These are phyloP conservation scores for Phialophora tarda DNA, from an alignment of 2,329 filamentous ascomycete species.

Conservation along the genomic window DNA sequence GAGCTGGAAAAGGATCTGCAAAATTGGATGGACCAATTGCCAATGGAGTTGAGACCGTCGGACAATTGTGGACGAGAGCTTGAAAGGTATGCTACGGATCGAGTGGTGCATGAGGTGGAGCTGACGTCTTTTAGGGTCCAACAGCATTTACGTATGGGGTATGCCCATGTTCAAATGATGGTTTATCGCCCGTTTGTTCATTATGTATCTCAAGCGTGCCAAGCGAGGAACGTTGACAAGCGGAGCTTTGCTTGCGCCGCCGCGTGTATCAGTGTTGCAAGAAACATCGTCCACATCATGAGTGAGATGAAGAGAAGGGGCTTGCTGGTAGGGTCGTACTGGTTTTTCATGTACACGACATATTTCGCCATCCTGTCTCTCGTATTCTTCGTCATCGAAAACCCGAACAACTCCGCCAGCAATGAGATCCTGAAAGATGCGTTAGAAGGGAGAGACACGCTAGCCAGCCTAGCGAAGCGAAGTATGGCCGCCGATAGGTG, in stretches of 20 bases:
- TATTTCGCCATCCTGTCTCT: slow-evolving; percentile 70
- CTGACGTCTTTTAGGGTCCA: slow-evolving; percentile 53
- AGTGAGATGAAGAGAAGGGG: slow-evolving; percentile 67
- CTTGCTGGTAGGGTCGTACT: slow-evolving; percentile 66
- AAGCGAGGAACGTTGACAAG: slow-evolving; percentile 61
- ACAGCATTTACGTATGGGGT: slow-evolving; percentile 67
- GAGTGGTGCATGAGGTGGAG: slow-evolving; percentile 39
- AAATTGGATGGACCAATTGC: slow-evolving; percentile 69
- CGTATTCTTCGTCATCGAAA: slow-evolving; percentile 69
- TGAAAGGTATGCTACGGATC: slow-evolving; percentile 65
- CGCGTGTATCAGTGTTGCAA: slow-evolving; percentile 68
- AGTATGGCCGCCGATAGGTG: slow-evolving; percentile 91
- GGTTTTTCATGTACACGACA: slow-evolving; percentile 72
- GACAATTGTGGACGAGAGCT: slow-evolving; percentile 75
- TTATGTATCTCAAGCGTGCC: slow-evolving; percentile 62
- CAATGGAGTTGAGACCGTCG: slow-evolving; percentile 77
- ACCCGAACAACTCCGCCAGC: slow-evolving; percentile 64
- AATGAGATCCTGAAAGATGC: slow-evolving; percentile 86
- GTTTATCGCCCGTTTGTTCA: slow-evolving; percentile 70
- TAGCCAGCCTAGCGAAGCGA: slow-evolving; percentile 77
- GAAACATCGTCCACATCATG: slow-evolving; percentile 70
- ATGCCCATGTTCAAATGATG: slow-evolving; percentile 68
- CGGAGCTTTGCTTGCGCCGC: slow-evolving; percentile 69
- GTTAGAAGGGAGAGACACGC: slow-evolving; percentile 79
- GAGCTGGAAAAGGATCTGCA: slow-evolving; percentile 69